A percentile compares a stretch with the other conserved stretches of the same genome.
These are phyloP conservation scores for Alnus rubra DNA, from an alignment of 306 rosid species.

Conservation along the genomic window DNA sequence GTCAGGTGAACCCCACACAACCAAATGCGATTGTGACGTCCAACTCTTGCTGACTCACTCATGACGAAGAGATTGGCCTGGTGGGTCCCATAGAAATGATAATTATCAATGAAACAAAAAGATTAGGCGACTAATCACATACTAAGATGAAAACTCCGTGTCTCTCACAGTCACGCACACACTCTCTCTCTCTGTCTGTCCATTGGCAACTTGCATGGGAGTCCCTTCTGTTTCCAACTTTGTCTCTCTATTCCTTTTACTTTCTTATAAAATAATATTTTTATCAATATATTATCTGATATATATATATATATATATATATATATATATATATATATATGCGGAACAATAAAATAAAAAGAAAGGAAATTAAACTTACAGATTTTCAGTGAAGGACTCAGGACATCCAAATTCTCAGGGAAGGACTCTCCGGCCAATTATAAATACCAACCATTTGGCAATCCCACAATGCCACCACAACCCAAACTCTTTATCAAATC, in stretches of 20 bases:
- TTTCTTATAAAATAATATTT: constrained; percentile 22
- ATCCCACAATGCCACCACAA: constrained; percentile 19
- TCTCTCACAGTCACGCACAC: no score
- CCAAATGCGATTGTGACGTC: constrained; percentile 25
- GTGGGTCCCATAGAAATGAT: constrained; percentile 22
- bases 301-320: background rate
- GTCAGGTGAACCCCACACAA: constrained; percentile 38
- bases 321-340: background rate
- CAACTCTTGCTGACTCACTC: constrained; percentile 56
- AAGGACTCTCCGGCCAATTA: constrained; percentile 86
- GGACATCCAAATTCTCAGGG: constrained; percentile 67
- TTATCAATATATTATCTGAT: constrained; percentile 5
- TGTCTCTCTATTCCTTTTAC: background rate
- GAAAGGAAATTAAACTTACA: constrained; percentile 19
- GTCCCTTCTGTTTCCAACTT: background rate
- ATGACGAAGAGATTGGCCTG: background rate
- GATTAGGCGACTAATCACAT: background rate
- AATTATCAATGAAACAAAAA: background rate
- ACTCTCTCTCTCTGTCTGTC: background rate
- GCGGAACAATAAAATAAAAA: constrained; percentile 2
- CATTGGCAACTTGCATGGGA: constrained; percentile 1
- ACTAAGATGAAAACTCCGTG: background rate
- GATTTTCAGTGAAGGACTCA: constrained; percentile 73
- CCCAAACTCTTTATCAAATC: background rate
- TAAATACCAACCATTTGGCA: constrained; percentile 45